These are phyloP conservation scores for Trichopus zeylanicus DNA, from an alignment of 116 monocot species.

Conservation along the genomic window DNA sequence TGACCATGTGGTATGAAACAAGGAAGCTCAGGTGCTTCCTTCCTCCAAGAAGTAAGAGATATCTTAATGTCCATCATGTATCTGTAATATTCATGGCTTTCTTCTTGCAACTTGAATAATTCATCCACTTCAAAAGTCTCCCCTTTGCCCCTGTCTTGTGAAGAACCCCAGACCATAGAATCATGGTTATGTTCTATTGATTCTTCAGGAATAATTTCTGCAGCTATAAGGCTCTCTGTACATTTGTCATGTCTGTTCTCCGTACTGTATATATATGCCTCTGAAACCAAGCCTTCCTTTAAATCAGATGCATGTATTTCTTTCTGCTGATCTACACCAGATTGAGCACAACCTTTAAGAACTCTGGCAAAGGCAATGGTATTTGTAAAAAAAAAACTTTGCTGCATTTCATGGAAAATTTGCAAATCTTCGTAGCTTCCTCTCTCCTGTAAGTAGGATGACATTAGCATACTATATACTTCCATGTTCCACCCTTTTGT, in stretches of 20 bases:
- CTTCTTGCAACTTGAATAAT: constrained; percentile 16
- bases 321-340: constrained; percentile 25
- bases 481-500: constrained; percentile 31
- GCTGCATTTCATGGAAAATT: constrained; percentile 46
- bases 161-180: not conserved
- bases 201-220: not conserved
- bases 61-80: constrained; percentile 4
- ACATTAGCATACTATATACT: constrained; percentile 44
- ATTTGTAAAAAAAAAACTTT: constrained; percentile 30
- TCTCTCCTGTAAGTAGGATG: constrained; percentile 35
- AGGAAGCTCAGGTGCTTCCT: constrained; percentile 1
- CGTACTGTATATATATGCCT: constrained; percentile 27
- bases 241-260: constrained; percentile 29
- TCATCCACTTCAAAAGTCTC: constrained; percentile 14
- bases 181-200: constrained; percentile 5
- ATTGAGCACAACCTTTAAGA: constrained; percentile 37
- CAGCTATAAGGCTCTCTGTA: not conserved
- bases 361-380: constrained; percentile 35
- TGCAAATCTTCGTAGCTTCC: constrained; percentile 25
- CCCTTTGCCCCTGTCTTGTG: not conserved
- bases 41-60: constrained; percentile 8
- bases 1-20: constrained; percentile 12
- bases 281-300: constrained; percentile 50
- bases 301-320: constrained; percentile 51
- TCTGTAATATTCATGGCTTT: constrained; percentile 3